Conservation (phyloP, 192 early-diverging fungal genomes). For the Phlyctochytrium arcticum region DNA sequence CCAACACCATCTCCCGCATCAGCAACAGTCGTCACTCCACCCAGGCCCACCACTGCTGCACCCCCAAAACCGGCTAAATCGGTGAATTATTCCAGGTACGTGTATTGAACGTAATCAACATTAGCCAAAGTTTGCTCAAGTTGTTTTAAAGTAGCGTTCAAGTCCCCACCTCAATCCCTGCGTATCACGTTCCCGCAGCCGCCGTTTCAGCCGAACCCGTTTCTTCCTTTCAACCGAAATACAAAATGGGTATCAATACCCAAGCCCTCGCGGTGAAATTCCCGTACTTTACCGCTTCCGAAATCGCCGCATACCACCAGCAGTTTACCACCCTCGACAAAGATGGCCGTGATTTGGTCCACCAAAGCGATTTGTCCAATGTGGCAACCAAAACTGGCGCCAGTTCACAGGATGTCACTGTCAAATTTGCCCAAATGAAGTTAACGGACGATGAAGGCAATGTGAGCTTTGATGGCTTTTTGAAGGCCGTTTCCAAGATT, state of each 20-base stretch:
- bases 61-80: slow-evolving; percentile 1
- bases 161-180: slow-evolving; percentile 3
- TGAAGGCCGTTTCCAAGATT: slow-evolving; percentile 43
- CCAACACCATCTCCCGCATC: background rate
- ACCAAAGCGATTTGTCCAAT: slow-evolving; percentile 40
- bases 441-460: slow-evolving; percentile 32
- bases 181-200: background rate
- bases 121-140: background rate
- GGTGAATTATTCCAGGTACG: background rate
- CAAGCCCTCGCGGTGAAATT: slow-evolving; percentile 38
- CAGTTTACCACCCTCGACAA: slow-evolving; percentile 43
- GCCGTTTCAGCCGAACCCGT: background rate
- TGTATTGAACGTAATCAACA: background rate
- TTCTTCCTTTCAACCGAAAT: slow-evolving; percentile 1
- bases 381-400: slow-evolving; percentile 51
- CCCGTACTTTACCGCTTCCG: slow-evolving; percentile 45
- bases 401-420: slow-evolving; percentile 34
- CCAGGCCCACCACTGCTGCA: background rate
- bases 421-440: slow-evolving; percentile 34
- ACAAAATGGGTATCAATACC: slow-evolving; percentile 32
- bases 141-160: background rate
- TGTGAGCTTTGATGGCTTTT: slow-evolving; percentile 47
- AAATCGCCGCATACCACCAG: slow-evolving; percentile 52
- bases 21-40: background rate
- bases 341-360: slow-evolving; percentile 34